Conservation (phyloP, 805 yeast species). For the Saturnispora zaruensis region DNA sequence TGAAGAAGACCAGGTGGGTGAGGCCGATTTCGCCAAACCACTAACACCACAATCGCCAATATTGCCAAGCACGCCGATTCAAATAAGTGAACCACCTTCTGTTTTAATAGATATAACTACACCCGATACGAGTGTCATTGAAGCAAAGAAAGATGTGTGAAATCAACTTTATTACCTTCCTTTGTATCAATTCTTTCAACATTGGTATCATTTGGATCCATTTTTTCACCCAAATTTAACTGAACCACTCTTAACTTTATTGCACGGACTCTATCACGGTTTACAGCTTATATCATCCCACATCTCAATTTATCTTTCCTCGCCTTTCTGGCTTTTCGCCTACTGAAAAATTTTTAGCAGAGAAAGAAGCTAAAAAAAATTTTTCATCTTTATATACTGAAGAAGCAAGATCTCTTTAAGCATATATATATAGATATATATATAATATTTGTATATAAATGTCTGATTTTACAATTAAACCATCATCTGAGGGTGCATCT, state of each 20-base stretch:
- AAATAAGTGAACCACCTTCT: background rate
- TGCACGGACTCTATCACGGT: background rate
- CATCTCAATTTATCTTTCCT: background rate
- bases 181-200: background rate
- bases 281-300: no score
- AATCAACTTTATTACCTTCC: background rate
- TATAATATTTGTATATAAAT: constrained; percentile 11
- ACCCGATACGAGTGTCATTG: background rate
- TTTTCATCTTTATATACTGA: background rate
- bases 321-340: background rate
- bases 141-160: background rate
- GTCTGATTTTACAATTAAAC: constrained; percentile 66
- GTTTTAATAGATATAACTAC: background rate
- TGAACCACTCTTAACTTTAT: background rate
- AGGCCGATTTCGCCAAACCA: background rate
- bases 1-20: background rate
- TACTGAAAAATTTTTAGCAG: background rate
- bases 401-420: background rate
- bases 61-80: background rate
- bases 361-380: background rate
- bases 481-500: constrained; percentile 69
- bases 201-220: background rate
- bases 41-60: background rate
- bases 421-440: background rate
- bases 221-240: background rate